Conservation (phyloP, 1,139 yeast species). For the Geotrichum australiense region DNA sequence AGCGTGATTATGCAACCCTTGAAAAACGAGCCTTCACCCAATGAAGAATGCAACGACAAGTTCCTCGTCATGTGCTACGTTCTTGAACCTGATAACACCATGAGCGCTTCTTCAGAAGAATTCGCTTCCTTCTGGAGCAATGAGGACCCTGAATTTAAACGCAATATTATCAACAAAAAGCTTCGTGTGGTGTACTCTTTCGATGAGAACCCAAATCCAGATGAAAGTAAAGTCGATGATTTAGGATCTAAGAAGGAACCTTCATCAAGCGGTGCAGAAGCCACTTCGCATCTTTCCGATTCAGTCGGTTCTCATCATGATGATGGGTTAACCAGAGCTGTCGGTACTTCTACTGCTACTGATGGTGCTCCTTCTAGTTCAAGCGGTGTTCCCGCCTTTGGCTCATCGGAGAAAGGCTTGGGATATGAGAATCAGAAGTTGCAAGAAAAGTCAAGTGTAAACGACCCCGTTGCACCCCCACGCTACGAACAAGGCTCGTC, state of each 20-base stretch:
- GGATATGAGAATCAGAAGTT: neutral
- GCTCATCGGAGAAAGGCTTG: neutral
- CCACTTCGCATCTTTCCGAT: too few relatives aligned
- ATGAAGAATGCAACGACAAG: slow-evolving; percentile 81
- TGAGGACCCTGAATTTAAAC: slow-evolving; percentile 4
- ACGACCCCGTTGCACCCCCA: slow-evolving; percentile 3
- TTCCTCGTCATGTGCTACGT: slow-evolving; percentile 73
- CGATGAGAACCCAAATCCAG: too few relatives aligned
- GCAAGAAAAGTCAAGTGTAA: neutral
- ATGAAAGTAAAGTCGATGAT: too few relatives aligned
- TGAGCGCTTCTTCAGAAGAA: neutral
- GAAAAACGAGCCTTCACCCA: slow-evolving; percentile 63
- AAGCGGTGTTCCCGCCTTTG: too few relatives aligned
- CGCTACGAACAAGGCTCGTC: neutral
- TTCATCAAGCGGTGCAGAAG: neutral
- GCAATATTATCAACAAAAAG: slow-evolving; percentile 7
- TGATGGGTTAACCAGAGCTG: too few relatives aligned
- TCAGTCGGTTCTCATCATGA: too few relatives aligned
- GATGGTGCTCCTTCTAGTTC: too few relatives aligned
- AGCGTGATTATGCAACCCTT: slow-evolving; percentile 79
- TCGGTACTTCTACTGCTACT: neutral
- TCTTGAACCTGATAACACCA: slow-evolving; percentile 17
- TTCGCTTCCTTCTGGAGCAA: slow-evolving; percentile 5
- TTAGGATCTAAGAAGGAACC: too few relatives aligned
- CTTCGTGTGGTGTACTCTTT: slow-evolving; percentile 12